Conservation (phyloP, 2,329 filamentous ascomycete genomes). For the Blumeria hordei region DNA sequence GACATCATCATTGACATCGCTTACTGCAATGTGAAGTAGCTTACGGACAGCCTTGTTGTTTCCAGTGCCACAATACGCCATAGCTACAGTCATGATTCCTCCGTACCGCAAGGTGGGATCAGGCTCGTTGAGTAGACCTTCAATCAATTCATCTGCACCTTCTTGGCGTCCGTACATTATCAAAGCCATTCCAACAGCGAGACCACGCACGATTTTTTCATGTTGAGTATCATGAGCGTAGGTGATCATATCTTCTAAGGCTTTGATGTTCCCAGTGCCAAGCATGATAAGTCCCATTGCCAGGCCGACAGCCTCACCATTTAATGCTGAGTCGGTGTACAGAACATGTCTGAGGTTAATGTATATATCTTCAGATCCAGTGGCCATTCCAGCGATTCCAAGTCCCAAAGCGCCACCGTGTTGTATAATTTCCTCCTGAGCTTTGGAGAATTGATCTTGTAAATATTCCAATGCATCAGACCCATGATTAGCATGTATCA, state of each 20-base stretch:
- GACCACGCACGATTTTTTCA: slow-evolving; percentile 92
- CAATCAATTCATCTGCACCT: slow-evolving; percentile 80
- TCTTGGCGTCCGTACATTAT: slow-evolving; percentile 98
- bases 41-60: slow-evolving; percentile 98
- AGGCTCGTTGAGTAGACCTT: slow-evolving; percentile 75
- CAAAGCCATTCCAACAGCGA: slow-evolving; percentile 87
- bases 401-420: slow-evolving; percentile 88
- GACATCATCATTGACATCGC: slow-evolving; percentile 94
- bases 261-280: slow-evolving; percentile 85
- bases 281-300: slow-evolving; percentile 97
- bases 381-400: slow-evolving; percentile 94
- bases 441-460: slow-evolving; percentile 46
- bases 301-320: slow-evolving; percentile 86
- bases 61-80: slow-evolving; percentile 90
- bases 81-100: slow-evolving; percentile 93
- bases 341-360: slow-evolving; percentile 75
- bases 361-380: slow-evolving; percentile 72
- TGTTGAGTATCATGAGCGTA: slow-evolving; percentile 96
- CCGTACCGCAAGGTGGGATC: slow-evolving; percentile 88
- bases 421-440: slow-evolving; percentile 80
- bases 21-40: slow-evolving; percentile 84
- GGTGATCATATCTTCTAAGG: slow-evolving; percentile 86
- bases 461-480: slow-evolving; percentile 70
- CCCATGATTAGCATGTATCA: slow-evolving; percentile 95
- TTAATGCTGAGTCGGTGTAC: slow-evolving; percentile 83